These are phyloP conservation scores for Monosporozyma yasuniensis DNA, from an alignment of 805 yeast species.

Conservation along the genomic window DNA sequence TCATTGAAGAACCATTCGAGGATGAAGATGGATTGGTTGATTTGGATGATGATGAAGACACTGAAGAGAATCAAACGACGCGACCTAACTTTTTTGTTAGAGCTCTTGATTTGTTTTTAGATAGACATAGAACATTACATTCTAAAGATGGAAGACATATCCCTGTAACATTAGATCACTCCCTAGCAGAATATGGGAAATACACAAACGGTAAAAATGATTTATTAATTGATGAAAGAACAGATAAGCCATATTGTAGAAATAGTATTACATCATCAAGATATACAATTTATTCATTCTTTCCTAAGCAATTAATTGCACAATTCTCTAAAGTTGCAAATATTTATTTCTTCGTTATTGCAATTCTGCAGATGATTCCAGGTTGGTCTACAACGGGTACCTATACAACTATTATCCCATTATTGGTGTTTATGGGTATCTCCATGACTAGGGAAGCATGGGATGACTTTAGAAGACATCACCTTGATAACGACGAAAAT, in stretches of 20 bases:
- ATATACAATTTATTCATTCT: slow-evolving; percentile 68
- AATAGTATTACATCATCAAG: slow-evolving; percentile 81
- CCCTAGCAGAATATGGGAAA: slow-evolving; percentile 16
- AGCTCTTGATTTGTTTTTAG: slow-evolving; percentile 31
- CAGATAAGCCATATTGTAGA: slow-evolving; percentile 44
- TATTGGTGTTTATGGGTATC: slow-evolving; percentile 74
- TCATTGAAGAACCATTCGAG: neutral
- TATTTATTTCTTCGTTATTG: slow-evolving; percentile 78
- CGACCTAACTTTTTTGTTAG: slow-evolving; percentile 8
- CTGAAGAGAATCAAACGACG: slow-evolving; percentile 6
- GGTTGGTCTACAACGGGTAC: slow-evolving; percentile 97
- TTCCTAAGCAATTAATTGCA: slow-evolving; percentile 82
- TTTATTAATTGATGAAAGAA: slow-evolving; percentile 59
- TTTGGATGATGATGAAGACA: slow-evolving; percentile 5
- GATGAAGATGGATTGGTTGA: neutral
- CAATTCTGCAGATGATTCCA: slow-evolving; percentile 92
- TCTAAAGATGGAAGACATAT: slow-evolving; percentile 65
- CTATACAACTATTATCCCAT: slow-evolving; percentile 85
- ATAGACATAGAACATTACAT: slow-evolving; percentile 40
- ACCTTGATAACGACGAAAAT: slow-evolving; percentile 79
- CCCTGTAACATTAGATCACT: slow-evolving; percentile 49
- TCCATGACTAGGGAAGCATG: slow-evolving; percentile 89
- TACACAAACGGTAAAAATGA: slow-evolving; percentile 13
- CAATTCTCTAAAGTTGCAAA: slow-evolving; percentile 93
- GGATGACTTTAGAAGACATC: slow-evolving; percentile 85